phyloP scores from a whole-genome alignment of 2,329 filamentous ascomycete genomes.

The Leptographium flavum region DNA sequence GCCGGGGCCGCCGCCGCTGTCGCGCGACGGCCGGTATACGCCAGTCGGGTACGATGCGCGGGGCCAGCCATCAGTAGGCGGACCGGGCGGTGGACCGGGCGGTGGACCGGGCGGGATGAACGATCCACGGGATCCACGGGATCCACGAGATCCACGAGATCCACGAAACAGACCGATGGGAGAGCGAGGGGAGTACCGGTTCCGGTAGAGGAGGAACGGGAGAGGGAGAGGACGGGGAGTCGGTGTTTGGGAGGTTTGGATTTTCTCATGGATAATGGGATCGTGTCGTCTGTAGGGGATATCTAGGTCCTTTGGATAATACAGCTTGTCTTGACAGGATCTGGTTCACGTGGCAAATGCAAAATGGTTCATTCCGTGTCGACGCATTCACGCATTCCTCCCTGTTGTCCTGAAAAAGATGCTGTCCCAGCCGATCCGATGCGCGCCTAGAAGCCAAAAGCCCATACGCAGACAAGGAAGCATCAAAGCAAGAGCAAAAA shows the following conservation, averaged over 20 bases:
- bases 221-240: background rate
- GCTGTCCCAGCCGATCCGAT: too few species aligned
- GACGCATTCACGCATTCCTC: too few species aligned
- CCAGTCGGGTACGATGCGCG: slow-evolving; percentile 17
- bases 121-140: slow-evolving; percentile 6
- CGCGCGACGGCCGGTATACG: slow-evolving; percentile 14
- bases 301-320: too few species aligned
- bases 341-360: too few species aligned
- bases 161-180: slow-evolving; percentile 10
- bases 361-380: too few species aligned
- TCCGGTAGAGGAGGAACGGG: slow-evolving; percentile 5
- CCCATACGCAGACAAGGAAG: background rate
- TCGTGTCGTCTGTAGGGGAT: too few species aligned
- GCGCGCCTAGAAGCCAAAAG: too few species aligned
- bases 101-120: background rate
- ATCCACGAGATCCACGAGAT: slow-evolving; percentile 8
- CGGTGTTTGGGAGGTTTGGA: slow-evolving; percentile 17
- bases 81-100: too few species aligned
- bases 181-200: slow-evolving; percentile 14
- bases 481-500: background rate
- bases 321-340: too few species aligned
- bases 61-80: slow-evolving; percentile 8
- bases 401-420: too few species aligned
- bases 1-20: background rate
- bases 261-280: too few species aligned